Base-by-base conservation (phyloP, 75 land plant species). In the Sequoia sempervirens region DNA sequence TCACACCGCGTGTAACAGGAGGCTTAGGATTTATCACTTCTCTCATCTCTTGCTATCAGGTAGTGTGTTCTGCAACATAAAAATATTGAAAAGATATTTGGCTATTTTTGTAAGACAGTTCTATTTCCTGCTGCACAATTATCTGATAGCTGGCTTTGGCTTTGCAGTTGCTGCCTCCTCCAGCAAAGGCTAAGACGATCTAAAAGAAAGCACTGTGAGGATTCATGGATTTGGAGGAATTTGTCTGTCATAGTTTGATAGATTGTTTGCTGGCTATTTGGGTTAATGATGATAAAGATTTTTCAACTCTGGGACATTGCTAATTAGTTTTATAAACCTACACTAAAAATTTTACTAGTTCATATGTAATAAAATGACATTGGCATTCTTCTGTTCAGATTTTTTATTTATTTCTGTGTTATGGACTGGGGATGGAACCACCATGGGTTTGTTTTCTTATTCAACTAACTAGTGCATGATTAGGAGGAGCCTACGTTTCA, bases 31-130 rank as follows among this genome's bases (percentile, higher is more conserved):
- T 92, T 61, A 56, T 88, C 45, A 89, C 88, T 58, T 92, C 94
- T n/a, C 84, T 89, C 74, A 92, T 92, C 26, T 92, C 94, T 23
- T 91, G 93, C 82, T 92, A 92, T 78, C 94, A 92, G 93, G 93
- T 92, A 82, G 18, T n/a, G 75, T 45, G 12, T 86, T 28, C 9
- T 28, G 23, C 50, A 15, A 20, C 41, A 28, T 58, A 3, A 68
- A 36, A 26, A 41, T 70, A 34, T 38, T 23, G 12, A 18, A 20
- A 40, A 38, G 3, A 41, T 41, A 6, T 64, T 8, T 54, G 45
- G 43, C 37, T 66, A 13, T 54, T 53, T 30, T 41, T 18, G 28
- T 28, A 12, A 28, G 7, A 84, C 46, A 72, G 66, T 30, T 37
- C 10, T 68, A 41, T 45, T 11, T 40, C 32, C 52, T 32, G 18